Evolutionary conservation across 2,329 filamentous ascomycete genomes (phyloP).

Genomic region (Venturia carpophila): DNA sequence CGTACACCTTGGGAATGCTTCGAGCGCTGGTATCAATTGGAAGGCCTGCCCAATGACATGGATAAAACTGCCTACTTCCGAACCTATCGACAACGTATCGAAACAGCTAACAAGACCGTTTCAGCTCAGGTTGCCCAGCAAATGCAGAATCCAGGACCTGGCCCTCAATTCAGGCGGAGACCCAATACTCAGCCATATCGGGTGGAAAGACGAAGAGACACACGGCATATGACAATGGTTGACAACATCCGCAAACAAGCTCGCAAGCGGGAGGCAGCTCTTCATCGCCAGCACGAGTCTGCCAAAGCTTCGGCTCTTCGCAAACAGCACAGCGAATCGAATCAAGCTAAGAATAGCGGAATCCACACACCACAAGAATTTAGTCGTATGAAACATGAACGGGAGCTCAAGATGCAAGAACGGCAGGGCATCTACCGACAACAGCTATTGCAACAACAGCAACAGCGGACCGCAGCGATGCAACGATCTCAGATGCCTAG

Average conservation of each 20-base stretch:
- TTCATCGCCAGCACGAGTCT: constrained; percentile 78
- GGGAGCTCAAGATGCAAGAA: constrained; percentile 61
- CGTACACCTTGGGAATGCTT: constrained; percentile 98
- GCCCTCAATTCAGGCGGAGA: constrained; percentile 53
- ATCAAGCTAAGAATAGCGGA: constrained; percentile 49
- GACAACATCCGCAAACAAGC: constrained; percentile 93
- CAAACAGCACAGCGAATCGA: constrained; percentile 60
- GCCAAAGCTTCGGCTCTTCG: constrained; percentile 65
- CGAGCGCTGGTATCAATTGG: constrained; percentile 87
- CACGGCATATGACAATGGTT: constrained; percentile 79
- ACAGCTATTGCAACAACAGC: constrained; percentile 50
- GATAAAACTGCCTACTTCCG: constrained; percentile 94
- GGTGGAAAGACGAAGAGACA: constrained; percentile 79
- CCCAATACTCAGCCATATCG: constrained; percentile 74
- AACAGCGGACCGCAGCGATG: constrained; percentile 27
- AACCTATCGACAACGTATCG: constrained; percentile 55
- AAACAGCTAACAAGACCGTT: constrained; percentile 54
- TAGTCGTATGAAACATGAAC: constrained; percentile 79
- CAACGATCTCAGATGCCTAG: constrained; percentile 12
- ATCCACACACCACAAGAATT: constrained; percentile 81
- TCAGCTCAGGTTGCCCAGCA: constrained; percentile 39
- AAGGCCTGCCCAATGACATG: constrained; percentile 87
- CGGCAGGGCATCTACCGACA: constrained; percentile 53
- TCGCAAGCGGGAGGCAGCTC: constrained; percentile 80
- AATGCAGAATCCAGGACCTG: constrained; percentile 24